These are phyloP conservation scores for Gilbertella persicaria DNA, from an alignment of 371 early-diverging fungal genomes.

Conservation along the genomic window DNA sequence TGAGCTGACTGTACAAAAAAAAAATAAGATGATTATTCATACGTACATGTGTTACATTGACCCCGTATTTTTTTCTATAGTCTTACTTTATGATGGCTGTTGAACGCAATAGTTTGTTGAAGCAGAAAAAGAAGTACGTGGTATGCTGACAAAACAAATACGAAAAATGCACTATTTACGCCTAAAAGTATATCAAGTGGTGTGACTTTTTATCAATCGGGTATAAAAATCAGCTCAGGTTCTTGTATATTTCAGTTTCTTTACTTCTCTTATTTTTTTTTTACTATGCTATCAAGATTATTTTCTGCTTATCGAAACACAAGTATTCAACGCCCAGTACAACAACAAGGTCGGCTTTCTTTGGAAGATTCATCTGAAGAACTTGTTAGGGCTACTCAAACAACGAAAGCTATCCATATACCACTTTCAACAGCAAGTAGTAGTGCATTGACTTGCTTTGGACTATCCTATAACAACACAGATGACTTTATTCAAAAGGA, in stretches of 20 bases:
- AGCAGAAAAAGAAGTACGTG: too few relatives aligned
- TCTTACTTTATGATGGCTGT: too few relatives aligned
- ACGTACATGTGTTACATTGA: too few relatives aligned
- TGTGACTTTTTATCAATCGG: slow-evolving; percentile 9
- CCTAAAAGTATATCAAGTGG: too few relatives aligned
- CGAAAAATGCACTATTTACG: too few relatives aligned
- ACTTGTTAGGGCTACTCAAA: slow-evolving; percentile 6
- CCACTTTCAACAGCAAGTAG: background rate
- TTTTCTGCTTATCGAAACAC: slow-evolving; percentile 17
- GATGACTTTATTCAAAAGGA: slow-evolving; percentile 46
- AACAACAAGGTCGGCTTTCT: slow-evolving; percentile 12
- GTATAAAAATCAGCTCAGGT: background rate
- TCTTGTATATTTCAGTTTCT: background rate
- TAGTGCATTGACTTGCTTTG: slow-evolving; percentile 17
- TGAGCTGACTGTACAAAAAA: too few relatives aligned
- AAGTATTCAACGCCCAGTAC: slow-evolving; percentile 4
- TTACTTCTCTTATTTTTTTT: background rate
- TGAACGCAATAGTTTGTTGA: too few relatives aligned
- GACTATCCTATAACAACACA: slow-evolving; percentile 29
- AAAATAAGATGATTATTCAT: too few relatives aligned
- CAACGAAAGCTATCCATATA: background rate
- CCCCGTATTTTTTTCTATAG: too few relatives aligned
- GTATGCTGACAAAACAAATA: too few relatives aligned
- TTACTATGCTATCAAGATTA: slow-evolving; percentile 28
- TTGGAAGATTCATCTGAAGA: slow-evolving; percentile 27